Base-by-base conservation (phyloP, 345 rosid species). In the rapeseed (Brassica napus) region DNA sequence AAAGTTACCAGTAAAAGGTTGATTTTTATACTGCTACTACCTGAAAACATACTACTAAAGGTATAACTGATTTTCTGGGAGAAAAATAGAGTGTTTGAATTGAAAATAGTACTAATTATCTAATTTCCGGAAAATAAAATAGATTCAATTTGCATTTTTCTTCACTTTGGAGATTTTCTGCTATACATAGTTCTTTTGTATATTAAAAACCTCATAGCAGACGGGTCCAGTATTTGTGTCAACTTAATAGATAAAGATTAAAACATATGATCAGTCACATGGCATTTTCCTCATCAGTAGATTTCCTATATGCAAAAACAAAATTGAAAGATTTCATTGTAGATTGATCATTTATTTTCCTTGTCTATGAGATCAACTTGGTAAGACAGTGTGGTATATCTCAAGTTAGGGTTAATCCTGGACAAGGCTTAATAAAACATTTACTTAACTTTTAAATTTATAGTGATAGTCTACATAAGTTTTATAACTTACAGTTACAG, bases 321-420 rank as follows among this genome's bases (percentile, higher is more conserved):
- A 77, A 77, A 69, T 9, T 61, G 30, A 18, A 39, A 77, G 70
- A 77, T 77, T 70, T 70, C 23, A 11, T 77, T 63, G 44, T 52
- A 59, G 42, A 66, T 15, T 37, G 37, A 34, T 55, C 7, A n/a
- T 21, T 5, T 59, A 42, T 26, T 58, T 47, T 32, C 6, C 28
- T 61, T 23, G 18, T 47, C 64, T 5, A 2, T 8, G 10, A 62
- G n/a, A 49, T 62, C 75, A 77, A 70, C 57, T 70, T 70, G 75
- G 63, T 34, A 52, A 10, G 6, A 9, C 26, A 77, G 65, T 62
- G 75, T 77, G 71, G 71, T 77, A 39, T 39, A 39, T 39, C 9
- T 2, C 47, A 39, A 39, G 47, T 39, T 39, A 39, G 47, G 44
- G 47, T 39, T 8, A 9, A 39, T 8, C 47, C 47, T 39, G 47